Evolutionary conservation across 2,329 filamentous ascomycete genomes (phyloP).

Genomic region (Xylariaceae sp.): DNA sequence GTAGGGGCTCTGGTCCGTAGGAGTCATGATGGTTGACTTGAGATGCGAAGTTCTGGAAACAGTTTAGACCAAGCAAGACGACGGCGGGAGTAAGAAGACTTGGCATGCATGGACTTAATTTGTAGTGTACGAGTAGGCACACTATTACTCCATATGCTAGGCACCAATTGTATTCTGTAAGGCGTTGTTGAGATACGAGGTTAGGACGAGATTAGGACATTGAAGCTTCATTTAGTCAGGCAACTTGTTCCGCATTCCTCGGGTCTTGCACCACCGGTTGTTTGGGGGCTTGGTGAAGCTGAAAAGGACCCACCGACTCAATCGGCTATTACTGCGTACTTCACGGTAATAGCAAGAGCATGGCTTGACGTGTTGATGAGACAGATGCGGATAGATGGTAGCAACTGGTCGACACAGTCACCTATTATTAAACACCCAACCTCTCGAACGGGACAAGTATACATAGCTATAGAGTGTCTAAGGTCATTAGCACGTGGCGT

Average conservation of each 20-base stretch:
- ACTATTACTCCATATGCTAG: neutral
- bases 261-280: too few relatives aligned
- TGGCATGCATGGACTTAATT: constrained; percentile 14
- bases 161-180: neutral
- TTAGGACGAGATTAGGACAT: neutral
- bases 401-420: too few relatives aligned
- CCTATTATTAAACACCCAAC: too few relatives aligned
- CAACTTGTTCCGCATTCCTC: too few relatives aligned
- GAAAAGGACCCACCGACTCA: too few relatives aligned
- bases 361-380: too few relatives aligned
- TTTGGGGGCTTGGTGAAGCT: too few relatives aligned
- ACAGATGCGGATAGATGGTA: too few relatives aligned
- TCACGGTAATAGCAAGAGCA: too few relatives aligned
- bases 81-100: constrained; percentile 9
- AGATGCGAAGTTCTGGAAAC: constrained; percentile 13
- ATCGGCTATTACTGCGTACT: too few relatives aligned
- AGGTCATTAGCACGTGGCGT: neutral
- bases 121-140: neutral
- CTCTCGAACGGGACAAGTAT: too few relatives aligned
- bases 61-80: constrained; percentile 6
- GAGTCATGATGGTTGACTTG: constrained; percentile 1
- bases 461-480: too few relatives aligned
- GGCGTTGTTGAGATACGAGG: neutral
- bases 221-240: neutral
- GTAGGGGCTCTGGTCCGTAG: neutral